A percentile compares a stretch with the other conserved stretches of the same genome.
These are phyloP conservation scores for Pycnococcus provasolii DNA, from an alignment of 139 green algal species.

Conservation along the genomic window DNA sequence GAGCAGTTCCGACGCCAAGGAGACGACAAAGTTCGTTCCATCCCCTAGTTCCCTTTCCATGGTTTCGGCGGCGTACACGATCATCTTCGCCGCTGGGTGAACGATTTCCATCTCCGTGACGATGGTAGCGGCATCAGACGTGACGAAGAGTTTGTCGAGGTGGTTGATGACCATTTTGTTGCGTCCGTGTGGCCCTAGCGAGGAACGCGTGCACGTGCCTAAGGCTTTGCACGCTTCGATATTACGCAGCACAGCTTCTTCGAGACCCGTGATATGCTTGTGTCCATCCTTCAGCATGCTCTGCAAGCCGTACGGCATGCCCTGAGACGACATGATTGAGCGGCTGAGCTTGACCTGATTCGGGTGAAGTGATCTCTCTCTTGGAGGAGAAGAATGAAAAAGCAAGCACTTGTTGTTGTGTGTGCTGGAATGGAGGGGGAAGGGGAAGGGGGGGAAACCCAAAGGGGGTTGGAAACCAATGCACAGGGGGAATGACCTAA, in stretches of 20 bases:
- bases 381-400: too few relatives aligned
- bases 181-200: constrained; percentile 94
- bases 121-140: constrained; percentile 89
- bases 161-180: constrained; percentile 99
- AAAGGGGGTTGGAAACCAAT: too few relatives aligned
- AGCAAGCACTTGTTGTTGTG: too few relatives aligned
- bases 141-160: constrained; percentile 96
- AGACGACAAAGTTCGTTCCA: constrained; percentile 91
- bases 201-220: constrained; percentile 82
- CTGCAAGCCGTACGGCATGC: constrained; percentile 30
- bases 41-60: constrained; percentile 94
- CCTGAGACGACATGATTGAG: not conserved
- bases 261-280: constrained; percentile 82
- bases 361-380: too few relatives aligned
- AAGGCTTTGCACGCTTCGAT: constrained; percentile 93
- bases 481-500: too few relatives aligned
- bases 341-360: too few relatives aligned
- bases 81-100: constrained; percentile 88
- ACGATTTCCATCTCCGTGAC: constrained; percentile 90
- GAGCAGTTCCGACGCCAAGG: constrained; percentile 88
- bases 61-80: constrained; percentile 82
- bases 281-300: constrained; percentile 62
- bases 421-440: too few relatives aligned
- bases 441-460: too few relatives aligned
- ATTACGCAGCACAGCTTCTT: constrained; percentile 96